Conservation (phyloP, 176 grass and related monocot species). For the Phoenix dactylifera region DNA sequence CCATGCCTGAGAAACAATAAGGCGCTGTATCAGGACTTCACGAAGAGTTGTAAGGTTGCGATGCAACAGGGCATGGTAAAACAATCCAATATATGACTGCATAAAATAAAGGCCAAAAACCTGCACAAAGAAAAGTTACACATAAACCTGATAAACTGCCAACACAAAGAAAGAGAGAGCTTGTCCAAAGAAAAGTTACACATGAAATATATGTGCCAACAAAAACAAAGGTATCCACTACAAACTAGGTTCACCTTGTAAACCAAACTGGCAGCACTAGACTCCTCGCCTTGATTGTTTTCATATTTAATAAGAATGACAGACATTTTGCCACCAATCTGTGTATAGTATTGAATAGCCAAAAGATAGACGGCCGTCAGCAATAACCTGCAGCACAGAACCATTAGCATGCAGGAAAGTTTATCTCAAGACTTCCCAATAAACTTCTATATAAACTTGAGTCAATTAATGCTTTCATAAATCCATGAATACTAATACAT, state of each 20-base stretch:
- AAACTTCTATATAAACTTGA: no score
- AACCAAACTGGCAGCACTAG: constrained; percentile 92
- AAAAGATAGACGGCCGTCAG: constrained; percentile 81
- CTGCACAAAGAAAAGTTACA: constrained; percentile 30
- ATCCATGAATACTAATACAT: no score
- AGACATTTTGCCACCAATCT: constrained; percentile 88
- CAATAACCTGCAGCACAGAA: constrained; percentile 50
- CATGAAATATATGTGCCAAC: no score
- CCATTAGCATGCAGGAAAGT: neutral
- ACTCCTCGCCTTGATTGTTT: constrained; percentile 93
- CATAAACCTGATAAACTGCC: no score
- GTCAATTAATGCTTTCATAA: no score
- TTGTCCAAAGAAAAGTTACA: no score
- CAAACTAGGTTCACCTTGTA: constrained; percentile 59
- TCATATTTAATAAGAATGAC: constrained; percentile 90
- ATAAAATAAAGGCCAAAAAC: constrained; percentile 97
- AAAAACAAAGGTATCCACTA: neutral
- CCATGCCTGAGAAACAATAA: constrained; percentile 88
- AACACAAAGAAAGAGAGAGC: no score
- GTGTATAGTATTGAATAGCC: constrained; percentile 97
- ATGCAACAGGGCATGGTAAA: constrained; percentile 79
- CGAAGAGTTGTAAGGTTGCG: constrained; percentile 71
- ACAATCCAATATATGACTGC: constrained; percentile 98
- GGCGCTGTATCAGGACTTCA: constrained; percentile 79
- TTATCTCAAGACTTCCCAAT: no score